Evolutionary conservation across 2,329 filamentous ascomycete genomes (phyloP), one percentile per base, ranked within the genome.

Genomic region (Penicillium brevicompactum): DNA sequence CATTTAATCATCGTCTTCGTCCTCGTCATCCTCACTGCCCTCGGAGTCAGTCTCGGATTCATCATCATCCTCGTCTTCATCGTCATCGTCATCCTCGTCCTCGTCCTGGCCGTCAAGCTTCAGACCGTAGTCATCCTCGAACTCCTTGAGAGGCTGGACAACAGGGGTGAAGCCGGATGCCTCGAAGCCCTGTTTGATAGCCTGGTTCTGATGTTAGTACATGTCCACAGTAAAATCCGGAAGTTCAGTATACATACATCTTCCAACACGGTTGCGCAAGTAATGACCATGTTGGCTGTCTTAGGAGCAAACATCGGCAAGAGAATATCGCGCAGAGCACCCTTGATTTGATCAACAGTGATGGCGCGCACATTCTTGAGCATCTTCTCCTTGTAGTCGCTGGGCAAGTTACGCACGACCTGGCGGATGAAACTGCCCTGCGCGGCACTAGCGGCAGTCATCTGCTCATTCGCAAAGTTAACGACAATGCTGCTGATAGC

Each of bases 401-500:
- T 86, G 4, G 87, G 84, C 31, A 97, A 79, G 1, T 85, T 87
- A 13, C 88, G 84, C 46, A 97, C 83, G 5, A 96, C 92, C 54
- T 90, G 85, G 56, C 89, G 85, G 10, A 92, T 82, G 72, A 95
- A 99, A 68, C 91, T 93, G 64, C 89, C 86, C 67, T 88, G 84
- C 1, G 92, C 94, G 0, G 94, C 92, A 42, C 83, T 85, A 6
- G 87, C 84, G 82, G 96, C 90, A 0, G 90, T 97, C 2, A 89
- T 83, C 73, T 97, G 91, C 68, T 95, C 90, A 64, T 96, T 91
- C 1, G 92, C 94, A 69, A 95, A 89, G 48, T 81, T 82, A 58
- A 92, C 87, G 32, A 99, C 91, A 55, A 99, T 92, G 64, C 87
- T 89, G 69, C 89, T 94, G 56, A 99, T 90, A 4, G 93, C 92